phyloP scores from a whole-genome alignment of 148 eudicot species.

The Rhododendron mucronatum region DNA sequence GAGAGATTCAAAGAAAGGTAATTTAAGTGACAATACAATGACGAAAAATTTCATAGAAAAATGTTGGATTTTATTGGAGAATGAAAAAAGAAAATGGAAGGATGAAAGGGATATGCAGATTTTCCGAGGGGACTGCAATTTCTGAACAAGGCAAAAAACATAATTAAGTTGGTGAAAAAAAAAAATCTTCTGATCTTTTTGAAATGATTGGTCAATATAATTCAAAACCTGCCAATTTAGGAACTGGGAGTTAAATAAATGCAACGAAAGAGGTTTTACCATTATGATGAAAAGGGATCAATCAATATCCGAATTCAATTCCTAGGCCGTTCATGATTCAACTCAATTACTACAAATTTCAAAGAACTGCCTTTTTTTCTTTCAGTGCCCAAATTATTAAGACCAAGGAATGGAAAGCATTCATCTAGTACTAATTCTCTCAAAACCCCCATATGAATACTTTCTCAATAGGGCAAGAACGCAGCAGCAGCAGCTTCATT shows the following conservation, averaged over 20 bases:
- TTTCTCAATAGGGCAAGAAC: conserved; percentile 8
- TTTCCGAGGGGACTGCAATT: not conserved
- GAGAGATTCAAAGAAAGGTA: not conserved
- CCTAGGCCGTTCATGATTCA: not conserved
- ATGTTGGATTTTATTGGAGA: not conserved
- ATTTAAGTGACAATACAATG: not conserved
- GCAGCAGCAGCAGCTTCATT: not conserved
- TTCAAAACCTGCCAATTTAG: conserved; percentile 4
- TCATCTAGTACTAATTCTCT: not conserved
- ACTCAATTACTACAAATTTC: conserved; percentile 2
- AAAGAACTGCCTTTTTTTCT: conserved; percentile 1
- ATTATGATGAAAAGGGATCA: conserved; percentile 4
- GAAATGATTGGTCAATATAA: conserved; percentile 9
- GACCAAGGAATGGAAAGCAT: not conserved
- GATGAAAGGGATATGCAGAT: not conserved
- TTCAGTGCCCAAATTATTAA: not conserved
- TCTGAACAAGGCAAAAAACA: not conserved
- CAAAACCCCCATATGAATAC: not conserved
- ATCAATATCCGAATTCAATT: conserved; percentile 5
- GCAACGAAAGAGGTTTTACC: conserved; percentile 12
- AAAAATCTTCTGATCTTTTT: not conserved
- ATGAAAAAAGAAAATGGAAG: not conserved
- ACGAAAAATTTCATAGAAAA: not conserved
- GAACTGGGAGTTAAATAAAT: not conserved
- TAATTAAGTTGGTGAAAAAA: not conserved